Evolutionary conservation across 2,329 filamentous ascomycete genomes (phyloP), one percentile per base, ranked within the genome.

Genomic region (Emergomyces pasteurianus): DNA sequence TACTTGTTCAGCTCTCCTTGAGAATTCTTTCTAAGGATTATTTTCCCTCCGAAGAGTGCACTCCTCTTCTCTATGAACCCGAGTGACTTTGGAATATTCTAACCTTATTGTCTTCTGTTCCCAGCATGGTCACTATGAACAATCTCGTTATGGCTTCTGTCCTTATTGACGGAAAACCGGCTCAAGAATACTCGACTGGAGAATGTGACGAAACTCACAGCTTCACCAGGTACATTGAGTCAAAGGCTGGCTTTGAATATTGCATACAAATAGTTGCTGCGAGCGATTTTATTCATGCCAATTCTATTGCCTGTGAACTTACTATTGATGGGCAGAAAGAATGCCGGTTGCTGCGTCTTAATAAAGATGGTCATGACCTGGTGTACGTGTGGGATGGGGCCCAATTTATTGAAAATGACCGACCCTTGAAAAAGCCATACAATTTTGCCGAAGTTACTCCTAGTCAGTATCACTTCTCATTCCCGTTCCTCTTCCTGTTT

Each of bases 191-290:
- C 50, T 65, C 68, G 1, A 64, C 72, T 23, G 61, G 64, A 42
- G 56, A 52, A 10, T 61, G 62, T n/a, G 62, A 63, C 14, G 60
- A 60, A 26, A 16, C 57, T n/a, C 63, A 56, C 1, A 62, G 61
- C 0, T 58, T 67, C 1, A 69, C 65, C 0, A 74, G 69, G 28
- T 74, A 73, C 53, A 64, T 75, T 18, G 69, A 74, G 54, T 67
- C 69, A 0, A 59, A 46, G 2, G 68, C 70, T 1, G 69, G 65
- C 7, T 31, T 7, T 31, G 64, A 66, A 0, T 57, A 67, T 1
- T 72, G 75, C 52, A 58, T 46, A 2, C 58, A 71, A 5, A 47
- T 40, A 8, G 60, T 63, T 6, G 53, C 67, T 6, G 63, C 55
- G 8, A 58, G 38, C 0, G 42, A 58, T 3, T 63, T 60, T 23